Percentiles rank a stretch among this genome's conserved stretches.
phyloP scores from a whole-genome alignment of 306 rosid genomes.

The Potentilla sterilis region DNA sequence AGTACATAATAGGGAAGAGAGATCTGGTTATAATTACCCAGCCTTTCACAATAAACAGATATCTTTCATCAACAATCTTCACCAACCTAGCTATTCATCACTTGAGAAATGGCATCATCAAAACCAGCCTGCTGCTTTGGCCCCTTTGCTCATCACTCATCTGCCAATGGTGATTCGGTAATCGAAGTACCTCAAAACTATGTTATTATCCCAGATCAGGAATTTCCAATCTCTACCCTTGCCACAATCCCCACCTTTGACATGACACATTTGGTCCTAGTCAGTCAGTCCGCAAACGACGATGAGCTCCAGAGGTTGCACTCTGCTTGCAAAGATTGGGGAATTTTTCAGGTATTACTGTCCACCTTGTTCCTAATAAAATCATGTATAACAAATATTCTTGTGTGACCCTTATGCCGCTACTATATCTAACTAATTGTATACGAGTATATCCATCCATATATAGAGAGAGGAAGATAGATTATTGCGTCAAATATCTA shows the following conservation, averaged over 20 bases:
- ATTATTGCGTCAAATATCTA: no score
- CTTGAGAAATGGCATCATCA: neutral
- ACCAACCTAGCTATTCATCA: neutral
- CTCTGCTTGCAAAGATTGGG: no score
- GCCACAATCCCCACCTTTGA: conserved; percentile 58
- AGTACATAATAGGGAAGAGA: neutral
- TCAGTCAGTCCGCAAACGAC: conserved; percentile 8
- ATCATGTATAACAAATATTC: no score
- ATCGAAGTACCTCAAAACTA: conserved; percentile 1
- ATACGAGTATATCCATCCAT: no score
- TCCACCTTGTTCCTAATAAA: no score
- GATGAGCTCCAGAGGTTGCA: conserved; percentile 33
- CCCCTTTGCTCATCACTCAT: neutral
- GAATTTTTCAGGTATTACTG: no score
- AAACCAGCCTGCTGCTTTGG: neutral
- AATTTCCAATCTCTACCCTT: neutral
- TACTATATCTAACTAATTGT: no score
- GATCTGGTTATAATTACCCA: neutral
- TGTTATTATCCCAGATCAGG: neutral
- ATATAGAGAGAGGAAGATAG: no score
- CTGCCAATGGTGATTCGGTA: neutral
- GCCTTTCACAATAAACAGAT: no score
- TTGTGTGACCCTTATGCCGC: no score
- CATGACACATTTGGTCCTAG: conserved; percentile 25
- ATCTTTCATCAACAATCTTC: neutral